Percentiles rank a stretch among this genome's conserved stretches.
phyloP scores from a whole-genome alignment of 2,329 filamentous ascomycete genomes.

The Macrophomina phaseolina region DNA sequence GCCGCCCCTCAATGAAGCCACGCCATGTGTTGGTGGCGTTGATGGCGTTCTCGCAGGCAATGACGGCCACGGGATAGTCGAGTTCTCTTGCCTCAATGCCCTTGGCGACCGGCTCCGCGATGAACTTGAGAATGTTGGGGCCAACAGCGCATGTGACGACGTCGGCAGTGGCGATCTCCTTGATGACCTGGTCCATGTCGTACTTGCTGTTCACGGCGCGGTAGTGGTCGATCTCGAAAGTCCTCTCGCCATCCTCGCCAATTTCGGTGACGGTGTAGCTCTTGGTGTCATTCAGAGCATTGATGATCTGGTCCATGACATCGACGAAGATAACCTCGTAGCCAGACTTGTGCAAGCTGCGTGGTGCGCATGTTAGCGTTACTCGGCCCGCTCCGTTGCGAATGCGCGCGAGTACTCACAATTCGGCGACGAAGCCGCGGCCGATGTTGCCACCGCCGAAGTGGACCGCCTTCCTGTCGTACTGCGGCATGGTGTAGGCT shows the following conservation, averaged over 20 bases:
- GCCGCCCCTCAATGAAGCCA: slow-evolving; percentile 78
- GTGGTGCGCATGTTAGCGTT: slow-evolving; percentile 36
- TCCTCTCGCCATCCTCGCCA: slow-evolving; percentile 78
- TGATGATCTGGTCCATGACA: slow-evolving; percentile 83
- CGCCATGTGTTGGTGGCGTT: slow-evolving; percentile 89
- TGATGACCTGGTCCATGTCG: slow-evolving; percentile 77
- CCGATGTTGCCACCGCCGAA: slow-evolving; percentile 62
- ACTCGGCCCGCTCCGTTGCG: too few species aligned
- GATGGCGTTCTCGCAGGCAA: slow-evolving; percentile 98
- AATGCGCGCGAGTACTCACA: slow-evolving; percentile 4
- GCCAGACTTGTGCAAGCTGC: slow-evolving; percentile 87
- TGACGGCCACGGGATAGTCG: slow-evolving; percentile 78
- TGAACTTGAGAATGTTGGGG: slow-evolving; percentile 94
- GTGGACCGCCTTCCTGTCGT: slow-evolving; percentile 58
- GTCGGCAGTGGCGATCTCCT: slow-evolving; percentile 86
- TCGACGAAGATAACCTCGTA: slow-evolving; percentile 97
- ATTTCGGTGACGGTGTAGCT: slow-evolving; percentile 95
- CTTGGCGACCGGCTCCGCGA: slow-evolving; percentile 94
- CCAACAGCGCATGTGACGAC: slow-evolving; percentile 97
- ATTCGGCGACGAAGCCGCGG: slow-evolving; percentile 53
- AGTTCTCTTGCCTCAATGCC: slow-evolving; percentile 78
- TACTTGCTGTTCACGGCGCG: slow-evolving; percentile 94
- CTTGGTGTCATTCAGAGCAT: slow-evolving; percentile 73
- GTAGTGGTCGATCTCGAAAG: slow-evolving; percentile 90
- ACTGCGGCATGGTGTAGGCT: slow-evolving; percentile 27